phyloP scores from a whole-genome alignment of 2,329 filamentous ascomycete species.

The Colletotrichum lini region DNA sequence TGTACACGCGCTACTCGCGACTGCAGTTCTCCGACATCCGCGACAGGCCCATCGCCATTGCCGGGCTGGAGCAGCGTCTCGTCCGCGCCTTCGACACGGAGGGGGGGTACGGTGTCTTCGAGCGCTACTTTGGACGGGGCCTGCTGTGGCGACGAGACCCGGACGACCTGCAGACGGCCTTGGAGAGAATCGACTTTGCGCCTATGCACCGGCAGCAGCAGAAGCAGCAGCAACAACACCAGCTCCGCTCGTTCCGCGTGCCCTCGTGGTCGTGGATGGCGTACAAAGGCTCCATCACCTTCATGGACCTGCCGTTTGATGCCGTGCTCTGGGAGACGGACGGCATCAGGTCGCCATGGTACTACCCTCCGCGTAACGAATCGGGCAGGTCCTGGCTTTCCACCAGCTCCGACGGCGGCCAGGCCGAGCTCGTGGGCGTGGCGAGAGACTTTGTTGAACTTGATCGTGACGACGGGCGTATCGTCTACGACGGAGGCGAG shows the following conservation, averaged over 20 bases:
- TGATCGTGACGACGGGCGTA: too few species aligned
- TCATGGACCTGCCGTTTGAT: slow-evolving; percentile 45
- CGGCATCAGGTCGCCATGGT: neutral
- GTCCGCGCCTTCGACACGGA: neutral
- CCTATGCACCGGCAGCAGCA: neutral
- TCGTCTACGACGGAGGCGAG: too few species aligned
- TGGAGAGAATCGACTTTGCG: neutral
- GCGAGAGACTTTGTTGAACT: too few species aligned
- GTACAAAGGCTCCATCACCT: slow-evolving; percentile 50
- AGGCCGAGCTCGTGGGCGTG: too few species aligned
- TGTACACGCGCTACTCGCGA: slow-evolving; percentile 9
- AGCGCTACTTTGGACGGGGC: neutral
- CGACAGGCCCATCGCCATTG: slow-evolving; percentile 10
- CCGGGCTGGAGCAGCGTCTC: slow-evolving; percentile 8
- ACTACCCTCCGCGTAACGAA: too few species aligned
- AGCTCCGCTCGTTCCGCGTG: neutral
- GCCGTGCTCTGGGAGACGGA: slow-evolving; percentile 11
- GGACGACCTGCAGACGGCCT: neutral
- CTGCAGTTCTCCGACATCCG: neutral
- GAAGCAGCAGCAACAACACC: too few species aligned
- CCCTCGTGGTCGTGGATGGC: slow-evolving; percentile 56
- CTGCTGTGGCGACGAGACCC: slow-evolving; percentile 13
- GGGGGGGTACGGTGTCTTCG: slow-evolving; percentile 4
- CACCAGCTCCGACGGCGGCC: too few species aligned
- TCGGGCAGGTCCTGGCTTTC: too few species aligned